Base-by-base conservation (phyloP, 192 early-diverging fungal species). In the Coemansia sp. region DNA sequence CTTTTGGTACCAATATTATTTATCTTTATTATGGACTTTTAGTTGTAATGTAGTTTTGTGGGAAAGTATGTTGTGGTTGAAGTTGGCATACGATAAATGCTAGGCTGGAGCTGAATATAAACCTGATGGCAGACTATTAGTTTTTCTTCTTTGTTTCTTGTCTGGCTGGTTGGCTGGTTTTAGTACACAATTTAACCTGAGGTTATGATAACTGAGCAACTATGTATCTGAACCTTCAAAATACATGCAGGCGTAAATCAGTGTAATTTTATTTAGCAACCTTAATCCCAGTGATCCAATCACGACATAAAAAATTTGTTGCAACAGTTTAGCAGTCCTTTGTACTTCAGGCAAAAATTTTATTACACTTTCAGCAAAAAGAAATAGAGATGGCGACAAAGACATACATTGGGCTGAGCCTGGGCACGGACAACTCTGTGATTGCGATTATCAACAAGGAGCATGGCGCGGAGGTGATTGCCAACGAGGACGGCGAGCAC, bases 401-500 rank as follows among this genome's bases (percentile, higher is more conserved):
- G 66, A 79, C 76, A 3, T 79, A 67, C 53, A 90, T 92, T 74
- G 93, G 92, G 68, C 86, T 95, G 58, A 88, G 87, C 79, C 89
- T 93, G 84, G 93, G 93, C 73, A 91, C 86, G 57, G 82, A 87
- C 73, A 90, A 90, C 76, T 89, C 89, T 49, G 87, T 90, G 63
- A 90, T 95, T 73, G 88, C 90, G 58, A 88, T 91, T 70, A 84
- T 92, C 60, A 89, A 85, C 71, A 93, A 91, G 76, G 89, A 87
- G 61, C 62, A 67, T 52, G 63, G 70, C 28, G 72, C 89, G 31
- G 93, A 95, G 58, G 87, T 90, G 61, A 96, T 98, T 72, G 97
- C 97, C 67, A 97, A 98, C 84, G 93, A 95, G 81, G 97, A 98
- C 68, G 97, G 97, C 75, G 93, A 96, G 83, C 84, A 95, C 60